These are phyloP conservation scores for Hypericum perforatum DNA, from an alignment of 345 rosid species.

Conservation along the genomic window DNA sequence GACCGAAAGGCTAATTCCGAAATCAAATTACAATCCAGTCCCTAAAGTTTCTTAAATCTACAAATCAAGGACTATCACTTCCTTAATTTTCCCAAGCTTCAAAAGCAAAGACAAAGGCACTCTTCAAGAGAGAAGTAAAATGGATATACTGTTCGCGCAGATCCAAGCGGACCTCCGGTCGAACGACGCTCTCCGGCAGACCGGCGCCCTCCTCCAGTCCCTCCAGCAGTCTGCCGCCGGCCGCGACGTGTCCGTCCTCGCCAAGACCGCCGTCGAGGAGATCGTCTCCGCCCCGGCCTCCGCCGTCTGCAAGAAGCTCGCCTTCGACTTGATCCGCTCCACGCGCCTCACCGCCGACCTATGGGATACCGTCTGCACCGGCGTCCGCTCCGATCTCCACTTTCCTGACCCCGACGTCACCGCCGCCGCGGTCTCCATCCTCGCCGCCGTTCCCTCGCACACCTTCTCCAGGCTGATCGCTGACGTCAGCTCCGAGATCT, in stretches of 20 bases:
- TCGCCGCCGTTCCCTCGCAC: slow-evolving; percentile 80
- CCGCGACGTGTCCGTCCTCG: slow-evolving; percentile 75
- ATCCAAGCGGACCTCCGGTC: slow-evolving; percentile 99
- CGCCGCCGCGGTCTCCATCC: slow-evolving; percentile 80
- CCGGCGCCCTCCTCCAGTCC: slow-evolving; percentile 84
- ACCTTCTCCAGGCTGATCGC: slow-evolving; percentile 69
- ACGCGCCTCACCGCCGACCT: slow-evolving; percentile 91
- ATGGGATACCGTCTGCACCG: slow-evolving; percentile 79
- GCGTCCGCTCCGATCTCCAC: slow-evolving; percentile 74
- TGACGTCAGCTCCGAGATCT: slow-evolving; percentile 61
- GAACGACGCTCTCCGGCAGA: slow-evolving; percentile 92
- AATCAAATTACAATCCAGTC: too few relatives aligned
- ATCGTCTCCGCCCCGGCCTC: slow-evolving; percentile 87
- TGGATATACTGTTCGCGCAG: slow-evolving; percentile 96
- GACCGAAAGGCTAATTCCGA: too few relatives aligned
- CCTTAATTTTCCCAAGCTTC: too few relatives aligned
- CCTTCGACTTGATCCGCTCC: slow-evolving; percentile 93
- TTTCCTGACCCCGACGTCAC: slow-evolving; percentile 95
- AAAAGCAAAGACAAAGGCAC: too few relatives aligned
- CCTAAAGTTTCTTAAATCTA: too few relatives aligned
- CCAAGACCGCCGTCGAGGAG: slow-evolving; percentile 91
- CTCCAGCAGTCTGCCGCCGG: slow-evolving; percentile 98
- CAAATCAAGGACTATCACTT: too few relatives aligned
- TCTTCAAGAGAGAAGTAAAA: slow-evolving; percentile 6
- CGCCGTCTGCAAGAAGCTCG: slow-evolving; percentile 93